Conservation (phyloP, 495 filamentous ascomycete genomes). For the Coniosporium apollinis region DNA sequence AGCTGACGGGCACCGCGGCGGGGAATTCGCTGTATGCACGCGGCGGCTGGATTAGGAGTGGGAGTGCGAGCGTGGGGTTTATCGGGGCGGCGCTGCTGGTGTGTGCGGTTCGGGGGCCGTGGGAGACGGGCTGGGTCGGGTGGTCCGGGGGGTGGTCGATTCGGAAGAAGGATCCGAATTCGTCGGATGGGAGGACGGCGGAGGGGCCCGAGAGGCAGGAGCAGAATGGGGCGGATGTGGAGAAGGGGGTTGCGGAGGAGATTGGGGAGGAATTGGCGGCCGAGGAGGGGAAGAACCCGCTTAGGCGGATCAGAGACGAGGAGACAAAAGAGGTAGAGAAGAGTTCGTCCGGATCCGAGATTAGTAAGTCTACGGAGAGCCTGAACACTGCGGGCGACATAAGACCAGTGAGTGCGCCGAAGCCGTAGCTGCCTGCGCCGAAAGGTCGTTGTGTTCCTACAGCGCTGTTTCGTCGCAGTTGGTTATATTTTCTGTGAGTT, state of each 20-base stretch:
- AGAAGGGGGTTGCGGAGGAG: conserved; percentile 10
- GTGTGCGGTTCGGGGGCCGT: conserved; percentile 43
- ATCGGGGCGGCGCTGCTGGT: conserved; percentile 41
- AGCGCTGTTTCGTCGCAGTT: too few relatives aligned
- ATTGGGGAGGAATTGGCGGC: conserved; percentile 10
- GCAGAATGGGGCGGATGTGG: conserved; percentile 2
- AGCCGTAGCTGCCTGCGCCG: too few relatives aligned
- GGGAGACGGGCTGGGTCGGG: conserved; percentile 56
- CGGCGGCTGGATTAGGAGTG: conserved; percentile 53
- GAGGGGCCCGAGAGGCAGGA: conserved; percentile 9
- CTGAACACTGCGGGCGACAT: too few relatives aligned
- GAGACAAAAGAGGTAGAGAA: neutral
- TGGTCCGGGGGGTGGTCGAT: conserved; percentile 54
- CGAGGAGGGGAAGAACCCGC: conserved; percentile 5
- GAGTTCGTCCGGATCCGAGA: too few relatives aligned
- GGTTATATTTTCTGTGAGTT: too few relatives aligned
- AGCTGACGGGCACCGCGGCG: conserved; percentile 57
- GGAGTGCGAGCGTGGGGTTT: conserved; percentile 50
- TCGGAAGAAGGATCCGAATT: conserved; percentile 19
- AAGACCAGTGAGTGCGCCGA: too few relatives aligned
- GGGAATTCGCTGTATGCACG: conserved; percentile 54
- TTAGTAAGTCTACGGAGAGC: too few relatives aligned
- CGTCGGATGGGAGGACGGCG: conserved; percentile 18
- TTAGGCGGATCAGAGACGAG: conserved; percentile 2
- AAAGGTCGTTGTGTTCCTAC: too few relatives aligned